Conservation (phyloP, 345 rosid genomes). For the Camelina sativa region DNA sequence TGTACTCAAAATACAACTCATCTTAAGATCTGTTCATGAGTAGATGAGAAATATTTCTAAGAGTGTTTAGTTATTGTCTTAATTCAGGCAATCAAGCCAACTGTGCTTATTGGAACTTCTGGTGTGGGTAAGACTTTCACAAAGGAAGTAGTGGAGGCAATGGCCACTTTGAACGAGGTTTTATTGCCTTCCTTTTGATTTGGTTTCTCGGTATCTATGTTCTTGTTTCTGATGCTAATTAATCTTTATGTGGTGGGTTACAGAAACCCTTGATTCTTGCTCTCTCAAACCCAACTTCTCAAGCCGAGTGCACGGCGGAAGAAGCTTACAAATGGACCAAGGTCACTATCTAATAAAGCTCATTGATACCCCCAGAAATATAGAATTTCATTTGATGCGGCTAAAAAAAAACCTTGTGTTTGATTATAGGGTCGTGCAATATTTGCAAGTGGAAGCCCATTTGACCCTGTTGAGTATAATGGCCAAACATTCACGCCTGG, state of each 20-base stretch:
- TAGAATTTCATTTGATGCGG: conserved; percentile 2
- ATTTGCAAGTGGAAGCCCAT: conserved; percentile 98
- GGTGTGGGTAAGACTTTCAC: conserved; percentile 95
- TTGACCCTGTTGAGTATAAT: conserved; percentile 72
- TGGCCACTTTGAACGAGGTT: conserved; percentile 85
- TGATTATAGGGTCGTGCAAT: conserved; percentile 83
- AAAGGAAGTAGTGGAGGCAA: conserved; percentile 83
- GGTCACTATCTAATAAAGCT: conserved; percentile 49
- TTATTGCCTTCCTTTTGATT: not conserved
- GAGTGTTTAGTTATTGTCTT: not conserved
- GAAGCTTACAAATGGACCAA: conserved; percentile 93
- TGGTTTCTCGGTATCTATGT: conserved; percentile 5
- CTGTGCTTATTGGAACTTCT: conserved; percentile 90
- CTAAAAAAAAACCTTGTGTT: not conserved
- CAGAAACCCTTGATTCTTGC: conserved; percentile 95
- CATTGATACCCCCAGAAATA: not conserved
- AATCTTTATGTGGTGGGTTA: conserved; percentile 32
- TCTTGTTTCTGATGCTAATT: conserved; percentile 20
- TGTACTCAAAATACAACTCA: conserved; percentile 54
- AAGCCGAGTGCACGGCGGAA: conserved; percentile 95
- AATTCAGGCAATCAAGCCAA: conserved; percentile 84
- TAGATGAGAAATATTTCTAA: not conserved
- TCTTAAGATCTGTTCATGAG: conserved; percentile 6
- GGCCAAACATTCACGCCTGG: conserved; percentile 78
- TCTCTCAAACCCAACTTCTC: conserved; percentile 95